Base-by-base conservation (phyloP, 257 asterid species). In the Solanum pennellii region DNA sequence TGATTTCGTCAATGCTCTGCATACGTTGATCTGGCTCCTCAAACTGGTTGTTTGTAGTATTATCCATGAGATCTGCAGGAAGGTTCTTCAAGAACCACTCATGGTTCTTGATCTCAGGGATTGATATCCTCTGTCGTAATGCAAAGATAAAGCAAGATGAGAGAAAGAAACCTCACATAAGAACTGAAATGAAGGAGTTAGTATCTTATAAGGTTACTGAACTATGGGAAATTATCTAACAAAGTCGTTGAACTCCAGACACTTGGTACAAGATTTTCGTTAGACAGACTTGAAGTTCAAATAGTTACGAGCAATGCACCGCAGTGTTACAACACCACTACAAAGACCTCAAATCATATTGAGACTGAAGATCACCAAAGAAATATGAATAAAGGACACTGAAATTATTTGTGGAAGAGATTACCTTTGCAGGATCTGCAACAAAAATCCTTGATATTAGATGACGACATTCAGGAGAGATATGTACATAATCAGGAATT, bases 51-150 rank as follows among this genome's bases (percentile, higher is more conserved):
- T 90, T 92, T 2, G 56, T 33, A 87, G 44, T 83, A 88, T 82
- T 92, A 6, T 93, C 97, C 94, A 88, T 91, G 12, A 95, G 95
- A 68, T 97, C 99, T 11, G 94, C 80, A 2, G 99, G 98, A 9
- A 97, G 98, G 93, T 96, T 96, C 95, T 89, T 94, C 20, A 92
- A 95, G 88, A 97, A 97, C 99, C 99, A 97, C 18, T 93, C 97
- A 21, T 97, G 98, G 90, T 89, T 94, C 93, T 91, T 94, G 88
- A 97, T 96, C 89, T 97, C 98, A 3, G 97, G 98, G 84, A 97
- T 96, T 27, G 92, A 89, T 68, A 96, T 95, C 91, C 99, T 95
- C 99, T 97, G 97, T 45, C 83, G 35, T 31, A 60, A 68, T 41
- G 52, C 84, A 87, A 77, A 72, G 8, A 47, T 5, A 45, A 29